Conservation (phyloP, 208 protist species). For the Phytomonas francai region DNA sequence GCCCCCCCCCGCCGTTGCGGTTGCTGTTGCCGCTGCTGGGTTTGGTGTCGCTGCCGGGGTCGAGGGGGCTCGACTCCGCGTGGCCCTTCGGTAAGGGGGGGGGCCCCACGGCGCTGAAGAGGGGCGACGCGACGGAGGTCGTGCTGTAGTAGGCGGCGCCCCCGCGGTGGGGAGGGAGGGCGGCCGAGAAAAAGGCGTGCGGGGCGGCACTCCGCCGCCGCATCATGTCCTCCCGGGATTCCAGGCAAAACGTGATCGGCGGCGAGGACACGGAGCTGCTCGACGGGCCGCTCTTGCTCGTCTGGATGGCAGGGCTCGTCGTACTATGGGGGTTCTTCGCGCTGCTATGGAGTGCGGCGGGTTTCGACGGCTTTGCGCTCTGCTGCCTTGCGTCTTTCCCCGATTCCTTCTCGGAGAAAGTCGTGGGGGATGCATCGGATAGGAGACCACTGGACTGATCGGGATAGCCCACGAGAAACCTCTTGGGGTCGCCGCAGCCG, state of each 20-base stretch:
- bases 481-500: not conserved
- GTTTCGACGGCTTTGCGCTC: not conserved
- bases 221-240: slow-evolving; percentile 82
- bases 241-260: slow-evolving; percentile 44
- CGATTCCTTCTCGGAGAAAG: not conserved
- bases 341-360: not conserved
- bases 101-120: not conserved
- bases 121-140: slow-evolving; percentile 16
- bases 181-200: slow-evolving; percentile 42
- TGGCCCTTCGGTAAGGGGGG: slow-evolving; percentile 14
- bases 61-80: too few relatives aligned
- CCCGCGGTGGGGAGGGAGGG: slow-evolving; percentile 17
- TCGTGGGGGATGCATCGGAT: not conserved
- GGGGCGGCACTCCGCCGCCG: slow-evolving; percentile 57
- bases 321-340: not conserved
- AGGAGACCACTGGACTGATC: not conserved
- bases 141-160: slow-evolving; percentile 15
- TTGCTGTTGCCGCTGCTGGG: slow-evolving; percentile 5
- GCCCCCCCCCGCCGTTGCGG: not conserved
- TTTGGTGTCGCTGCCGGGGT: too few relatives aligned
- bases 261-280: slow-evolving; percentile 15
- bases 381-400: not conserved
- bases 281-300: slow-evolving; percentile 10
- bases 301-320: not conserved
- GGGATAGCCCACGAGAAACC: not conserved